Conservation (phyloP, 1,284 basidiomycete genomes). For the Clitocybe nebularis region DNA sequence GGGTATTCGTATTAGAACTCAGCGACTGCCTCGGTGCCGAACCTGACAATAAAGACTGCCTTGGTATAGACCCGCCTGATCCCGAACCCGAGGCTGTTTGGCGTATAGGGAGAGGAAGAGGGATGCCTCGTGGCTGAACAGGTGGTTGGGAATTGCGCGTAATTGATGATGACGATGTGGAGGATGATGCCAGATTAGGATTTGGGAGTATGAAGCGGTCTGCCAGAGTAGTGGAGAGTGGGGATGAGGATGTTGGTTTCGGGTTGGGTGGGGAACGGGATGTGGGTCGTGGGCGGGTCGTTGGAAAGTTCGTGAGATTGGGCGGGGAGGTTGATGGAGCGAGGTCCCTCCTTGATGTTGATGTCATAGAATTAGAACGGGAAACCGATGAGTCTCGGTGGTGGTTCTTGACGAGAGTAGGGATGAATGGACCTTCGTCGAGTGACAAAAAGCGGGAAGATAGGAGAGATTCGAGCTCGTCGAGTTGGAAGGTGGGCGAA, state of each 20-base stretch:
- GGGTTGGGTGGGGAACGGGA: constrained; percentile 20
- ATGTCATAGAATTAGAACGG: constrained; percentile 4
- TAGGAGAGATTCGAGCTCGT: constrained; percentile 69
- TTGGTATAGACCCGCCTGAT: constrained; percentile 9
- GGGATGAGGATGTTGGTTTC: constrained; percentile 39
- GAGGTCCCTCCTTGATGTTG: constrained; percentile 5
- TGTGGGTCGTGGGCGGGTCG: background rate
- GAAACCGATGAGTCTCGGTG: constrained; percentile 10
- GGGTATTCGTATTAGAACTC: too few species aligned
- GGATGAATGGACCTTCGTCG: constrained; percentile 33
- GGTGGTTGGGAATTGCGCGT: background rate
- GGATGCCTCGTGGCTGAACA: constrained; percentile 7
- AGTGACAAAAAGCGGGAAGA: constrained; percentile 68
- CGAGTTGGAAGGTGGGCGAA: constrained; percentile 63
- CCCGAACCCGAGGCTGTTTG: constrained; percentile 6
- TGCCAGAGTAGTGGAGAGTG: constrained; percentile 39
- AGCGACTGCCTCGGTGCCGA: constrained; percentile 6
- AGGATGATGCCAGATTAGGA: constrained; percentile 29
- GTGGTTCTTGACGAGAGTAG: constrained; percentile 42
- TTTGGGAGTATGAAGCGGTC: constrained; percentile 53
- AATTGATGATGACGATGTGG: constrained; percentile 3
- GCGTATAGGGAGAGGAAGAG: constrained; percentile 14
- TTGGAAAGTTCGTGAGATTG: background rate
- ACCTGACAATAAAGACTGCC: constrained; percentile 4
- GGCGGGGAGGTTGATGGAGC: background rate